Evolutionary conservation across 1,284 basidiomycete species (phyloP).

Genomic region (Fomitopsis pinicola): DNA sequence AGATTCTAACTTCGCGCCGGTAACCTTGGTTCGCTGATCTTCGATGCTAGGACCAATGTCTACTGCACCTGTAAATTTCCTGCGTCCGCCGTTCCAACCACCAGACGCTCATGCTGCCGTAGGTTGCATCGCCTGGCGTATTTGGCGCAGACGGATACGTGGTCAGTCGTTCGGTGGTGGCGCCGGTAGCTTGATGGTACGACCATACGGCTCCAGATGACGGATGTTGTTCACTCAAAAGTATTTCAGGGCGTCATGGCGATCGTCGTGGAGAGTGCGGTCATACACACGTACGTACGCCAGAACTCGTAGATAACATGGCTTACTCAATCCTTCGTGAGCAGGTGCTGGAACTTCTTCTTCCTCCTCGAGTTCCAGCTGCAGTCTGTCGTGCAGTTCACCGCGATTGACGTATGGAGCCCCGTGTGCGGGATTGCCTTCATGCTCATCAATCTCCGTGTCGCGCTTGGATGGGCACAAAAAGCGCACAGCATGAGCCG

Average conservation of each 20-base stretch:
- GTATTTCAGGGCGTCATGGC: neutral
- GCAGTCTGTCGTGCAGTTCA: neutral
- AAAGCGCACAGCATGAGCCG: neutral
- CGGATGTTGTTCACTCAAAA: neutral
- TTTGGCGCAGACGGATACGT: neutral
- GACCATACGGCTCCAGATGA: neutral
- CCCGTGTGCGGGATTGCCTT: slow-evolving; percentile 3
- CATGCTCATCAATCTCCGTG: slow-evolving; percentile 5
- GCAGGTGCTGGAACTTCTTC: neutral
- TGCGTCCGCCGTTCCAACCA: neutral
- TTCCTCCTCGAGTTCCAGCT: neutral
- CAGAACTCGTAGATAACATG: neutral
- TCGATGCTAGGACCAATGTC: neutral
- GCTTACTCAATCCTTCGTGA: neutral
- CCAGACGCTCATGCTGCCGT: neutral
- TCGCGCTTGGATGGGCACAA: slow-evolving; percentile 3
- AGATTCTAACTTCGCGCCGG: neutral
- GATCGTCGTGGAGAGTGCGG: slow-evolving; percentile 1
- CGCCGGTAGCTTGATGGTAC: neutral
- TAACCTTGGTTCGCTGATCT: no score
- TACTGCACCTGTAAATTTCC: neutral
- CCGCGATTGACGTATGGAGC: slow-evolving; percentile 5
- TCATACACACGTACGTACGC: neutral
- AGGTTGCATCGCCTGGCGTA: slow-evolving; percentile 1
- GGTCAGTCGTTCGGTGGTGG: neutral